These are phyloP conservation scores for Sclerotinia spermophila DNA, from an alignment of 2,329 filamentous ascomycete genomes.

Conservation along the genomic window DNA sequence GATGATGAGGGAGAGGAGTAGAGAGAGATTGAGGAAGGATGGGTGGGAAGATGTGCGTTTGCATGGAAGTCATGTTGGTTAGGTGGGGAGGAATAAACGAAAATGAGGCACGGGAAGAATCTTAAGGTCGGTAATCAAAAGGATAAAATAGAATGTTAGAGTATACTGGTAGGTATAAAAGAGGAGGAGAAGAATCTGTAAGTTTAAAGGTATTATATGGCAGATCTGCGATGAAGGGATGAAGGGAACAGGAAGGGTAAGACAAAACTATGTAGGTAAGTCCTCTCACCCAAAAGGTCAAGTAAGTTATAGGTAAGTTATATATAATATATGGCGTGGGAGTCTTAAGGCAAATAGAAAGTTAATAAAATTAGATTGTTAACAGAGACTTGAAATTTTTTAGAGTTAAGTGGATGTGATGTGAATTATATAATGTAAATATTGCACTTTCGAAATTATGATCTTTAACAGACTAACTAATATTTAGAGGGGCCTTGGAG, in stretches of 20 bases:
- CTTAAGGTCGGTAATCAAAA: not conserved
- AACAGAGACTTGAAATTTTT: not conserved
- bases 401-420: not conserved
- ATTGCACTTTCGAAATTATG: not conserved
- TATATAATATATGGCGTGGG: not conserved
- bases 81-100: not conserved
- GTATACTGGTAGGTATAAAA: not conserved
- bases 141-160: not conserved
- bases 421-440: not conserved
- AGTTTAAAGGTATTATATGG: not conserved
- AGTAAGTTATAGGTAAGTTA: not conserved
- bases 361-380: not conserved
- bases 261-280: not conserved
- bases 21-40: not conserved
- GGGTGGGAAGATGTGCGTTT: not conserved
- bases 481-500: accelerated
- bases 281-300: not conserved
- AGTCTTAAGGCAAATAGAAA: not conserved
- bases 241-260: not conserved
- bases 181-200: not conserved
- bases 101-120: not conserved
- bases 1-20: not conserved
- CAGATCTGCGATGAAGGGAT: not conserved
- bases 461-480: accelerated
- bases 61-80: not conserved